Evolutionary conservation across 1,284 basidiomycete species (phyloP).

Genomic region (Ceratobasidium sp.): DNA sequence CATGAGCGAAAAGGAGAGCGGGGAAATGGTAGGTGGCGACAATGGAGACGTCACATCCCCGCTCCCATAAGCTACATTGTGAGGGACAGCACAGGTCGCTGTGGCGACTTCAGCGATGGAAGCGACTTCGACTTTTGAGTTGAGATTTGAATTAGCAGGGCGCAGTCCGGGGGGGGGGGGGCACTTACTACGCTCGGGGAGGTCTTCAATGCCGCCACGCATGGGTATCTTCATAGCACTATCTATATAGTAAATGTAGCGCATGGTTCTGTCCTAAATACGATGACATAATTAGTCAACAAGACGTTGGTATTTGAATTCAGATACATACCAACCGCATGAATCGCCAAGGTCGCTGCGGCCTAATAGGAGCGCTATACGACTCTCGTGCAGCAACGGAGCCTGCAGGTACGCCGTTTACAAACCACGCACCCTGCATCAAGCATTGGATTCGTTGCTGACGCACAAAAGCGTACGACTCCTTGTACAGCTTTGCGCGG

Average conservation of each 20-base stretch:
- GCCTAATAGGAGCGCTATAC: conserved; percentile 61
- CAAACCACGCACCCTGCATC: conserved; percentile 90
- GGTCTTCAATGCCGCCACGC: conserved; percentile 80
- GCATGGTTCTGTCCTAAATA: conserved; percentile 74
- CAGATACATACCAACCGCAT: conserved; percentile 67
- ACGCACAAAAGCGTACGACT: conserved; percentile 91
- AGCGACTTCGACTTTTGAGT: conserved; percentile 66
- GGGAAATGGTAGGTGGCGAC: conserved; percentile 58
- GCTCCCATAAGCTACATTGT: conserved; percentile 55
- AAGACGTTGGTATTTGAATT: neutral
- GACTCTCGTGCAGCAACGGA: conserved; percentile 55
- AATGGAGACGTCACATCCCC: conserved; percentile 54
- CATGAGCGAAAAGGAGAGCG: conserved; percentile 80
- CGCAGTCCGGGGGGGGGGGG: neutral
- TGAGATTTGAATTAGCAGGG: neutral
- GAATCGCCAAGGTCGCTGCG: conserved; percentile 74
- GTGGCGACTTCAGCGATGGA: conserved; percentile 78
- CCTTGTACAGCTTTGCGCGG: conserved; percentile 84
- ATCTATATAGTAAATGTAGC: conserved; percentile 84
- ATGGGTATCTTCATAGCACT: conserved; percentile 76
- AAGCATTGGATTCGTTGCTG: conserved; percentile 90
- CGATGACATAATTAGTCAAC: neutral
- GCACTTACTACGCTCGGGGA: conserved; percentile 72
- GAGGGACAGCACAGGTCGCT: conserved; percentile 75
- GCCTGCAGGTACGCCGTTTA: conserved; percentile 63